These are phyloP conservation scores for Phoenix roebelenii DNA, from an alignment of 176 grass and related monocot genomes.

Conservation along the genomic window DNA sequence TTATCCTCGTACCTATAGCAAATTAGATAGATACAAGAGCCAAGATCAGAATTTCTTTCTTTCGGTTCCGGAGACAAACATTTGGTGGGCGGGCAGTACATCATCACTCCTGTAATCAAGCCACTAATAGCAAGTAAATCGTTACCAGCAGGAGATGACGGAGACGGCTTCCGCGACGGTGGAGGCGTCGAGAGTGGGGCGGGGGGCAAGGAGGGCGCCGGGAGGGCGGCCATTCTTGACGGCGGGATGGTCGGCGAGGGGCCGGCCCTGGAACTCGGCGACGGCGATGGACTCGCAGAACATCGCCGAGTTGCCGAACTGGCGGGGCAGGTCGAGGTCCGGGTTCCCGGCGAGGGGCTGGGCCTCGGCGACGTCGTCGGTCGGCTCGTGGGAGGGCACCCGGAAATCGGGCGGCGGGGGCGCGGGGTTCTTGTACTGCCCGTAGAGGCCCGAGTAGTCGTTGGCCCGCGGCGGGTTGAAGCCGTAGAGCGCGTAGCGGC, in stretches of 20 bases:
- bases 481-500: constrained; percentile 40
- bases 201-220: constrained; percentile 44
- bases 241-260: constrained; percentile 69
- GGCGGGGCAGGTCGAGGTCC: constrained; percentile 39
- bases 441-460: constrained; percentile 38
- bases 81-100: no score
- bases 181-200: constrained; percentile 42
- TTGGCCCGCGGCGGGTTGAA: constrained; percentile 40
- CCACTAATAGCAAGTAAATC: no score
- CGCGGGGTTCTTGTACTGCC: constrained; percentile 30
- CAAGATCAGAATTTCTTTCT: no score
- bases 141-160: constrained; percentile 75
- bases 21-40: no score
- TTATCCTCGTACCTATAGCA: constrained; percentile 59
- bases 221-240: constrained; percentile 66
- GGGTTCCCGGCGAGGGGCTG: constrained; percentile 28
- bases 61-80: no score
- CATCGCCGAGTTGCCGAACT: constrained; percentile 59
- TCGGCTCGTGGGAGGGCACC: background rate
- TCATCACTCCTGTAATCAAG: no score
- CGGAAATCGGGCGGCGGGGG: background rate
- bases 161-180: constrained; percentile 57
- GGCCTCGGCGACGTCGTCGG: constrained; percentile 17
- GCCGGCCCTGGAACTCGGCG: constrained; percentile 77
- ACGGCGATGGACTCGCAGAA: constrained; percentile 61